Evolutionary conservation across 148 eudicot species (phyloP), one percentile per base, ranked within the genome.

Genomic region (Nepenthes mirabilis): DNA sequence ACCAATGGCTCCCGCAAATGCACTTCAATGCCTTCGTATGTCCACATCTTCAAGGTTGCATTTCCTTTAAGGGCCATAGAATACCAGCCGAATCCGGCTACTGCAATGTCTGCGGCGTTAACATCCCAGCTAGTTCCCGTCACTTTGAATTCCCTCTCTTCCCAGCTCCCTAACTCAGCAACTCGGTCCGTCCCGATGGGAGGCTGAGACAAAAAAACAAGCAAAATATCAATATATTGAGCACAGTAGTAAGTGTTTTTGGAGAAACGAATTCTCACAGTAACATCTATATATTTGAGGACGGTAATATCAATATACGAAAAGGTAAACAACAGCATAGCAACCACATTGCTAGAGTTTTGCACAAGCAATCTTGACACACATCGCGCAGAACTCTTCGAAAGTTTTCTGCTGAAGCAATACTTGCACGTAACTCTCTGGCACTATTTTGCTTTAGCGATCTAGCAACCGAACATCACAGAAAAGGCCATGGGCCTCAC

Each of bases 91-190:
- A 83, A 77, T 56, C 98, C 96, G 1, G 98, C 94, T 49, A 75
- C 75, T 10, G 88, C 80, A 49, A 88, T 70, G 76, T 88, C 96
- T 0, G 77, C 47, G 66, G 83, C 77, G 69, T 86, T 88, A 59
- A 83, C 86, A 66, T 86, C 95, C 98, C 98, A 93, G 74, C 98
- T 93, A 59, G 77, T 68, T 74, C 98, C 98, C 0, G 75, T 72
- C 62, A 83, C 88, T 66, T 88, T 79, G 35, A 83, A 68, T 65
- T 83, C 83, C 61, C 66, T 78, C 70, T 70, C 70, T 54, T 56
- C 68, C 98, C 96, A 93, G 36, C 64, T 72, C 1, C 88, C 97
- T 64, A 86, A 36, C 59, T 86, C 91, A 52, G 85, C 70, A 59
- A 82, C 70, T 64, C 85, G 75, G 34, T 88, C 88, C 43, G 60